phyloP scores from a whole-genome alignment of 768 basidiomycete genomes.

The Naganishia kalamii region DNA sequence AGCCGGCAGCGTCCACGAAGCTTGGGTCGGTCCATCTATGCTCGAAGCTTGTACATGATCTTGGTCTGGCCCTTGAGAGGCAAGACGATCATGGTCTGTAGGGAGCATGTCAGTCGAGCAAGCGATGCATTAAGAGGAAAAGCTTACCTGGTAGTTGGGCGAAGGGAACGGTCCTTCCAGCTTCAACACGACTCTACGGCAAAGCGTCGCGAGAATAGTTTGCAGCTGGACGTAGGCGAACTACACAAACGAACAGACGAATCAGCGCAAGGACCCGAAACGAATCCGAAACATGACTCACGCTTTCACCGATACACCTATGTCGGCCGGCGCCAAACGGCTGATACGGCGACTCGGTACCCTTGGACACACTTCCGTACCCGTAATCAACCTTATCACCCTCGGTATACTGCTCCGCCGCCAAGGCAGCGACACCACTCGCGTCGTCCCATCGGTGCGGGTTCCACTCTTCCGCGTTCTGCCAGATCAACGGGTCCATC shows the following conservation, averaged over 20 bases:
- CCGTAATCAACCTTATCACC: constrained; percentile 95
- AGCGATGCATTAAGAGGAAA: neutral
- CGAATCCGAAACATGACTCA: constrained; percentile 32
- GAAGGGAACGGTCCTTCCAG: constrained; percentile 65
- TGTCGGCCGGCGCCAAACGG: constrained; percentile 97
- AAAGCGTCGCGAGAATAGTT: constrained; percentile 67
- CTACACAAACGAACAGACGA: constrained; percentile 47
- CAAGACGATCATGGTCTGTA: constrained; percentile 87
- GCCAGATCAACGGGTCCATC: constrained; percentile 79
- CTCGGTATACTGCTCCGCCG: constrained; percentile 61
- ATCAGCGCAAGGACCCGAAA: constrained; percentile 22
- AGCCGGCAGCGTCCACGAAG: neutral
- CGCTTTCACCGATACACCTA: constrained; percentile 88
- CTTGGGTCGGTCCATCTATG: constrained; percentile 6
- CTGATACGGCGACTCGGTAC: constrained; percentile 90
- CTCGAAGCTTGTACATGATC: constrained; percentile 26
- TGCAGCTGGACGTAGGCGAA: constrained; percentile 94
- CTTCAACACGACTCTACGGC: constrained; percentile 68
- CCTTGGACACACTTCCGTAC: constrained; percentile 90
- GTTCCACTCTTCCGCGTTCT: constrained; percentile 63
- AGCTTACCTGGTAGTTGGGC: constrained; percentile 82
- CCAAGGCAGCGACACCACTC: constrained; percentile 71
- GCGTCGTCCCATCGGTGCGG: constrained; percentile 79
- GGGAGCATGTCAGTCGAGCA: no score
- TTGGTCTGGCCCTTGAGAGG: constrained; percentile 50